A percentile compares a stretch with the other conserved stretches of the same genome.
These are phyloP conservation scores for Sporormia fimetaria DNA, from an alignment of 495 filamentous ascomycete genomes.

Conservation along the genomic window DNA sequence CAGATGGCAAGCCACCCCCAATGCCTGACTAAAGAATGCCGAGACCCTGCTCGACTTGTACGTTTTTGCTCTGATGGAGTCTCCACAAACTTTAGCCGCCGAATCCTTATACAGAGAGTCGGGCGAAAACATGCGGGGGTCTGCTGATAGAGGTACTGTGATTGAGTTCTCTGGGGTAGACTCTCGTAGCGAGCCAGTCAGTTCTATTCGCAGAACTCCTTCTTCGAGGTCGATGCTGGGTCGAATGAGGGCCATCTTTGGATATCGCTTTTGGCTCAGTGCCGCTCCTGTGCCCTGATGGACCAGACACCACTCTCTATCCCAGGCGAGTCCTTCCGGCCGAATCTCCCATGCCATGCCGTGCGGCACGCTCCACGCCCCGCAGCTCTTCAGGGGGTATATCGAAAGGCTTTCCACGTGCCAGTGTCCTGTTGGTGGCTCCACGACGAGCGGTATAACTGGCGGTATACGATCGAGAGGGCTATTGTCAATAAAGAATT, in stretches of 20 bases:
- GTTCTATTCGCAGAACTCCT: constrained; percentile 42
- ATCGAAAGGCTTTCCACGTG: constrained; percentile 34
- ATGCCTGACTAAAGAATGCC: constrained; percentile 58
- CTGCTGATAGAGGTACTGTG: constrained; percentile 51
- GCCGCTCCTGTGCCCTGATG: constrained; percentile 69
- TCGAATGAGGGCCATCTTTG: constrained; percentile 67
- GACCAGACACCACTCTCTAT: constrained; percentile 86
- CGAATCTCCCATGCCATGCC: constrained; percentile 60
- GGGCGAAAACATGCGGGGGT: constrained; percentile 40
- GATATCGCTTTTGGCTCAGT: constrained; percentile 72
- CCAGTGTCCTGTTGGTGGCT: constrained; percentile 24
- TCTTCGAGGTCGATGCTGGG: constrained; percentile 55
- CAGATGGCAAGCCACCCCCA: constrained; percentile 67
- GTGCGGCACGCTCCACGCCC: constrained; percentile 57
- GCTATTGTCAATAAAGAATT: constrained; percentile 53
- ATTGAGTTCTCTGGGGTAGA: constrained; percentile 35
- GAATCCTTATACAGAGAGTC: constrained; percentile 25
- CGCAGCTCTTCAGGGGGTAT: constrained; percentile 83
- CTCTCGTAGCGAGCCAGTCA: constrained; percentile 21
- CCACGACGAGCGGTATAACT: constrained; percentile 14
- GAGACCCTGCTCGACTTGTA: constrained; percentile 55
- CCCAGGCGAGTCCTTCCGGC: constrained; percentile 74
- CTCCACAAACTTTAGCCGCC: constrained; percentile 65
- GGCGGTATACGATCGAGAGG: constrained; percentile 9
- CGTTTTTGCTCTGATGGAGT: constrained; percentile 53